These are phyloP conservation scores for Yamadazyma jaroonii DNA, from an alignment of 1,139 yeast genomes.

Conservation along the genomic window DNA sequence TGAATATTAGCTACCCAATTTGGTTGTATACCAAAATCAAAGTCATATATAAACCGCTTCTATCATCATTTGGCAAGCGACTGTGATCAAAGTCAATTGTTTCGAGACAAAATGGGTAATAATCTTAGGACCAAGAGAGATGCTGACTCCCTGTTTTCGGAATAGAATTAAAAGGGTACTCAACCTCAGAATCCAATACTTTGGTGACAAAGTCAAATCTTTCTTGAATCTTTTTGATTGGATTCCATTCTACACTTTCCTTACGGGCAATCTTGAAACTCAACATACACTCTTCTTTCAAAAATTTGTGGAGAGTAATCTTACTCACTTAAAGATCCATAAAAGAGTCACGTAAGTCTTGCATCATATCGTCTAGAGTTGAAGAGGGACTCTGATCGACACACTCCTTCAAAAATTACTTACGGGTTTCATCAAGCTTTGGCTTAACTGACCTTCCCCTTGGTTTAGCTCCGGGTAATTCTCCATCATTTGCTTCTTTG, in stretches of 20 bases:
- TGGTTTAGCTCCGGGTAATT: conserved; percentile 10
- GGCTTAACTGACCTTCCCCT: conserved; percentile 8
- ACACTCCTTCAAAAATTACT: conserved; percentile 9
- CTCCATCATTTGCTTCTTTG: conserved; percentile 9
- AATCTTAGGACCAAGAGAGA: no score
- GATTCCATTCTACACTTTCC: conserved; percentile 7
- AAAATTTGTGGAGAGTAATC: conserved; percentile 6
- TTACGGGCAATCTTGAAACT: conserved; percentile 6
- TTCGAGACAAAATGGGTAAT: no score
- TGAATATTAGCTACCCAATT: no score
- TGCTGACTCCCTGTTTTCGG: no score
- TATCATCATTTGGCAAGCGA: no score
- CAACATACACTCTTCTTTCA: conserved; percentile 9
- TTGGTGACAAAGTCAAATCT: conserved; percentile 8
- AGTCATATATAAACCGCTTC: no score
- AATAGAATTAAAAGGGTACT: no score
- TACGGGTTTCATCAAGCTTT: conserved; percentile 10
- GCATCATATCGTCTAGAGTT: conserved; percentile 9
- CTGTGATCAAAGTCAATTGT: no score
- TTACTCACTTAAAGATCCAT: conserved; percentile 7
- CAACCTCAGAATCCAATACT: conserved; percentile 6
- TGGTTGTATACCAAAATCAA: no score
- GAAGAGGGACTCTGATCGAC: conserved; percentile 10
- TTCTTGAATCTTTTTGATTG: conserved; percentile 7
- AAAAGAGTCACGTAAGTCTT: no score